Evolutionary conservation across 257 asterid genomes (phyloP), one percentile per base, ranked within the genome.

Genomic region (Rubia yunnanensis): DNA sequence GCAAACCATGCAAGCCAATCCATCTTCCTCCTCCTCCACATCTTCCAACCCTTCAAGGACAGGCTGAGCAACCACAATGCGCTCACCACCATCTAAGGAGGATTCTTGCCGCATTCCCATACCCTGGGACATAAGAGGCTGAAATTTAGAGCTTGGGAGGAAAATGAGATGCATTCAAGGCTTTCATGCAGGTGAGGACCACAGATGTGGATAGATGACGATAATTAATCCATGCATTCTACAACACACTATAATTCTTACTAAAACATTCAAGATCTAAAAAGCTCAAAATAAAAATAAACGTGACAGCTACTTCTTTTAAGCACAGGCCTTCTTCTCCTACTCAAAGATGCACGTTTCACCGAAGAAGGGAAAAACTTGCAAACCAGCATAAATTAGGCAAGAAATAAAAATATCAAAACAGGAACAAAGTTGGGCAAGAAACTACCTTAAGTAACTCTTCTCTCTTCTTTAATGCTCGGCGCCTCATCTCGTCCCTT

Each of bases 1-100:
- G 71, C 99, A 94, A 63, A 94, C 99, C 96, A 94, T 90, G 90
- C 99, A 94, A 72, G 99, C 95, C 68, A 90, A 69, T 39, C 96
- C 97, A 50, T 86, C 96, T 81, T 89, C 96, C 79, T 92, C 99
- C 35, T 94, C 97, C 76, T 94, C 97, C 60, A 94, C 84, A 71
- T 94, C 98, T 59, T 94, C 99, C 39, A 85, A 77, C 66, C 99
- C 98, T 75, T 94, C 96, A 15, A 94, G 85, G 63, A 85, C 55
- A 36, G 98, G 99, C 73, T 74, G 94, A 59, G 96, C 54, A 73
- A 94, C 96, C 63, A 94, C 83, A 55, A 94, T 94, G 26, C 99
- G 87, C 58, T 88, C 96, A 62, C 99, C 97, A 58, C 96, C 99
- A 81, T 91, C 97, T 27, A 91, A 83, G 72, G 88, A 76, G 60